Conservation (phyloP, 768 basidiomycete genomes). For the Dioszegia hungarica region DNA sequence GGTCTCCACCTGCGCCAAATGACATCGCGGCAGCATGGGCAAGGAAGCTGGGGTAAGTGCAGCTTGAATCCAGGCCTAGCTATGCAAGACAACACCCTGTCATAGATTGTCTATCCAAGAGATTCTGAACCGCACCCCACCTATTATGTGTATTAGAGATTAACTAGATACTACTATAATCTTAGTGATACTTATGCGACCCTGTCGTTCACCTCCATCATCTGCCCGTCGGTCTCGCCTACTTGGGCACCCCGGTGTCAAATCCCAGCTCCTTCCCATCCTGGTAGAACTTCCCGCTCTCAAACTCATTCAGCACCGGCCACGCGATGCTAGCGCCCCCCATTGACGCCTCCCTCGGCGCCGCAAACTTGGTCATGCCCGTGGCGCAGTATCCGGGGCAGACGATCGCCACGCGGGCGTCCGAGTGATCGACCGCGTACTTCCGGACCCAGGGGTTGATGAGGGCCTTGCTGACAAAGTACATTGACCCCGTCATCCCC, state of each 20-base stretch:
- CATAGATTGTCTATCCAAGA: no score
- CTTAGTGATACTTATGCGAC: no score
- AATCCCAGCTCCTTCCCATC: slow-evolving; percentile 4
- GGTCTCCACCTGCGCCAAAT: no score
- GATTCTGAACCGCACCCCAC: no score
- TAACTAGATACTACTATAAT: no score
- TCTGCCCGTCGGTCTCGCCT: neutral
- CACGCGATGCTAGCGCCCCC: slow-evolving; percentile 9
- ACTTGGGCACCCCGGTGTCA: neutral
- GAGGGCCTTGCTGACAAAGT: slow-evolving; percentile 8
- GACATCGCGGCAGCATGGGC: no score
- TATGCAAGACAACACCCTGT: no score
- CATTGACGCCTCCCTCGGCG: neutral
- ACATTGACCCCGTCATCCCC: neutral
- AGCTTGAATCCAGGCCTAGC: no score
- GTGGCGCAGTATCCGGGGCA: slow-evolving; percentile 15
- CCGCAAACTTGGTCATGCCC: slow-evolving; percentile 2
- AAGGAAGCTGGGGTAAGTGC: no score
- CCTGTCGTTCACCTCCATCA: no score
- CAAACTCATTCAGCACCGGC: slow-evolving; percentile 6
- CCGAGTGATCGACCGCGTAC: slow-evolving; percentile 1
- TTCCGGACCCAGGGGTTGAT: slow-evolving; percentile 9
- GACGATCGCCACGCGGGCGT: neutral
- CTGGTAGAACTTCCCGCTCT: slow-evolving; percentile 9
- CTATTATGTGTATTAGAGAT: no score